phyloP scores from a whole-genome alignment of 305 asterid genomes.

The Fraxinus platypoda region DNA sequence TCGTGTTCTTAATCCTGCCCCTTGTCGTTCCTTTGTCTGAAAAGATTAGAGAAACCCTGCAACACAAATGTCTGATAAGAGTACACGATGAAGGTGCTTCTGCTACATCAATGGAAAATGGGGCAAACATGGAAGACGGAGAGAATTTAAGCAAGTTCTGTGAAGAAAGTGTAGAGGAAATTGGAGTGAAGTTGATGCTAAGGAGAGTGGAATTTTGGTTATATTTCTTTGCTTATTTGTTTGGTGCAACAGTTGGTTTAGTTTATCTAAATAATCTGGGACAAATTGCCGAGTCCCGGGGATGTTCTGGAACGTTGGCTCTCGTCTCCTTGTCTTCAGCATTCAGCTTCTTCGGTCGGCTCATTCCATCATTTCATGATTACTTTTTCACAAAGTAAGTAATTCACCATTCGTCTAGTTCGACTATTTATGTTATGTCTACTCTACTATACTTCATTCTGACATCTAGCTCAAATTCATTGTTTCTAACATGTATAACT shows the following conservation, averaged over 20 bases:
- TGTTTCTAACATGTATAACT: not conserved
- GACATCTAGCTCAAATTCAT: not conserved
- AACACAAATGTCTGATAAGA: slow-evolving; percentile 52
- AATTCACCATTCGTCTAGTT: not conserved
- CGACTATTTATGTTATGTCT: not conserved
- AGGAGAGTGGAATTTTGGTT: slow-evolving; percentile 63
- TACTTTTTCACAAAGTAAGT: slow-evolving; percentile 49
- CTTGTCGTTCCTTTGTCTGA: slow-evolving; percentile 49
- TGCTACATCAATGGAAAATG: not conserved
- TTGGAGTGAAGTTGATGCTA: slow-evolving; percentile 55
- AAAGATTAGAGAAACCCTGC: slow-evolving; percentile 37
- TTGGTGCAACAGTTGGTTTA: slow-evolving; percentile 71
- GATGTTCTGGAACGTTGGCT: slow-evolving; percentile 45
- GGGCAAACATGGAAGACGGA: slow-evolving; percentile 3
- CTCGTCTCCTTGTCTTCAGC: slow-evolving; percentile 70
- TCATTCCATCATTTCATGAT: slow-evolving; percentile 65
- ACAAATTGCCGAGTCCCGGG: slow-evolving; percentile 65
- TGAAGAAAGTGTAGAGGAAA: slow-evolving; percentile 41
- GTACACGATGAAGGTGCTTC: slow-evolving; percentile 31
- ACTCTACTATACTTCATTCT: not conserved
- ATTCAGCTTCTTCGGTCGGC: slow-evolving; percentile 75
- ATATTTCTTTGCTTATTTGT: slow-evolving; percentile 57
- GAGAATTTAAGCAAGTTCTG: not conserved
- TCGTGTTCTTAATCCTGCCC: slow-evolving; percentile 35
- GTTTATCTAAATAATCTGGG: slow-evolving; percentile 71